Evolutionary conservation across 192 early-diverging fungal species (phyloP).

Genomic region (Thoreauomyces humboldtii): DNA sequence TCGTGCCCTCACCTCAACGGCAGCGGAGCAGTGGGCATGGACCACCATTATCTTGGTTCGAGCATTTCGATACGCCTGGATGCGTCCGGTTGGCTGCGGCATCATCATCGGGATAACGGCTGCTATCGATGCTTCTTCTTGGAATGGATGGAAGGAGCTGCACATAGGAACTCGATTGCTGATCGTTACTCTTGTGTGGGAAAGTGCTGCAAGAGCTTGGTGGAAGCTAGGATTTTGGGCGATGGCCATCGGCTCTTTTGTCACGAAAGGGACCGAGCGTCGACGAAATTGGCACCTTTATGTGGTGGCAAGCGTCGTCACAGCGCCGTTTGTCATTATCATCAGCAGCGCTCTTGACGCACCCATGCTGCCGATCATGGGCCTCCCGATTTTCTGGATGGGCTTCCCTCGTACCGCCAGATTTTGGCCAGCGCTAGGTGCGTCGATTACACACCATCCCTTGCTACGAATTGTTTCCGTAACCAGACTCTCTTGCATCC

Average conservation of each 20-base stretch:
- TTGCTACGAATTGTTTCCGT: background rate
- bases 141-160: background rate
- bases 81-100: background rate
- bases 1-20: background rate
- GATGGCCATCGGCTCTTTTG: constrained; percentile 10
- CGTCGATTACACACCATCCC: too few species aligned
- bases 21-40: background rate
- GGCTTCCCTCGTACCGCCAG: constrained; percentile 39
- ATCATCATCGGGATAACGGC: background rate
- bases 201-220: constrained; percentile 6
- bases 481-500: background rate
- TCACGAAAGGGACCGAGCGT: constrained; percentile 25
- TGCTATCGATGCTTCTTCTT: background rate
- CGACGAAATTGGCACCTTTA: constrained; percentile 16
- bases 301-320: constrained; percentile 12
- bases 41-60: constrained; percentile 10
- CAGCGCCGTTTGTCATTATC: constrained; percentile 25
- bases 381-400: constrained; percentile 41
- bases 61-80: constrained; percentile 18
- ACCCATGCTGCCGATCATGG: constrained; percentile 38
- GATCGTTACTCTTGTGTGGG: constrained; percentile 1
- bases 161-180: constrained; percentile 18
- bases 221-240: constrained; percentile 13
- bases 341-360: constrained; percentile 31
- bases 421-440: constrained; percentile 40